phyloP scores from a whole-genome alignment of 805 yeast genomes.

The Kregervanrija fluxuum region DNA sequence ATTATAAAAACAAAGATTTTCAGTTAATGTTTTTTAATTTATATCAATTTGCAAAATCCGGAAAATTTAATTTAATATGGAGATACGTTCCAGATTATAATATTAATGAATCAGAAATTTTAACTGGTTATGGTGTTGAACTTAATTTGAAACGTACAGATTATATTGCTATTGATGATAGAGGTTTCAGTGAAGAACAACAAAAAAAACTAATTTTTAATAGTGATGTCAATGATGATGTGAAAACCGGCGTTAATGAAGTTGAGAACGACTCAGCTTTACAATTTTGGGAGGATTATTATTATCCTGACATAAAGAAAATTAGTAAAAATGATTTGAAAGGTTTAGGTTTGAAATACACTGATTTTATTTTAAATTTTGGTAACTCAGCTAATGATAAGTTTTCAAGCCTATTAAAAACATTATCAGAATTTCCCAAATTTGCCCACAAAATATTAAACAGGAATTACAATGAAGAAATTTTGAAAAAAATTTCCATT shows the following conservation, averaged over 20 bases:
- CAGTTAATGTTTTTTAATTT: constrained; percentile 51
- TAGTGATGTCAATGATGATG: neutral
- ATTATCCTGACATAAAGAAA: constrained; percentile 25
- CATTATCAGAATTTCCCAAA: constrained; percentile 50
- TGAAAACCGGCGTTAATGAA: neutral
- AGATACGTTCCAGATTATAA: constrained; percentile 47
- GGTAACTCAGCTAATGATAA: constrained; percentile 19
- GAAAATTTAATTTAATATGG: constrained; percentile 69
- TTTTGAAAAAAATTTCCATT: constrained; percentile 1
- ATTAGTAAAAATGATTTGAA: constrained; percentile 28
- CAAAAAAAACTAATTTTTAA: constrained; percentile 23
- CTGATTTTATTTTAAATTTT: constrained; percentile 30
- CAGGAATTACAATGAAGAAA: constrained; percentile 7
- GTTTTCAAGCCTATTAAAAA: constrained; percentile 30
- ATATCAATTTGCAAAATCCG: constrained; percentile 49
- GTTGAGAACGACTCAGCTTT: neutral
- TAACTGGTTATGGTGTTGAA: constrained; percentile 63
- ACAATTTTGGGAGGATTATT: constrained; percentile 13
- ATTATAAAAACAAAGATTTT: constrained; percentile 43
- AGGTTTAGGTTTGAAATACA: constrained; percentile 33
- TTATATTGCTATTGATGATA: constrained; percentile 58
- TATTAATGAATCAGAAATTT: constrained; percentile 17
- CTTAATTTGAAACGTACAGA: constrained; percentile 60
- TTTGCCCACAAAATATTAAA: constrained; percentile 34
- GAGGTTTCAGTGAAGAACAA: constrained; percentile 30